Evolutionary conservation across 2,329 filamentous ascomycete genomes (phyloP), one percentile per base, ranked within the genome.

Genomic region (Xylaria arbuscula): DNA sequence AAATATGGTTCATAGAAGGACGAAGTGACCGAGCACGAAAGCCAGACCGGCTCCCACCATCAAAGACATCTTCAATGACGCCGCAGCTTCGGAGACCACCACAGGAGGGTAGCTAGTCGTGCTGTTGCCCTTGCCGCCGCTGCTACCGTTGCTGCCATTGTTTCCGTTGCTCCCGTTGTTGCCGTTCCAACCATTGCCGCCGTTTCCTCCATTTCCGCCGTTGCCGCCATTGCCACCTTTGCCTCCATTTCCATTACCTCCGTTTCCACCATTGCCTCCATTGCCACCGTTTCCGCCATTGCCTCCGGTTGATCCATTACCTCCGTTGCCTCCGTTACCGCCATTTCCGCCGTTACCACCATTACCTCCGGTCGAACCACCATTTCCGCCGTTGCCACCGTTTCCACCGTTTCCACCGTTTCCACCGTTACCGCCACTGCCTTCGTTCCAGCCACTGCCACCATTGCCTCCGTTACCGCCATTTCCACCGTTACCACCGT

Each of bases 61-160:
- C 59, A 79, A 64, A 19, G 76, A 74, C 50, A 72, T 72, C 72
- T 73, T 76, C 61, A 77, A 36, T 8, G 76, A 74, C 7, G 75
- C 58, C 11, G 76, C 75, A 57, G 74, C 74, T 28, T 72, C 75
- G 40, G 71, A 74, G 40, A 75, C 63, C 9, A 70, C 60, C 40
- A 68, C 54, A 6, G 71, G 66, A 15, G 54, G 40, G 22, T 32
- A n/a, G 55, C 22, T 45, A 38, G 19, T 11, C 22, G 55, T 57
- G 6, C 38, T 24, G 28, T 45, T 70, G 51, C 50, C 67, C 47
- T 67, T 62, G 57, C 71, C 76, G 68, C 67, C 68, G 50, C 17
- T 45, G 40, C 40, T 45, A 8, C 40, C 63, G n/a, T 38, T 48
- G 51, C 61, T 47, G 47, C 59, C 63, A 9, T 62, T 51, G 24